Conservation (phyloP, 805 yeast genomes). For the Debaryomyces maramus region DNA sequence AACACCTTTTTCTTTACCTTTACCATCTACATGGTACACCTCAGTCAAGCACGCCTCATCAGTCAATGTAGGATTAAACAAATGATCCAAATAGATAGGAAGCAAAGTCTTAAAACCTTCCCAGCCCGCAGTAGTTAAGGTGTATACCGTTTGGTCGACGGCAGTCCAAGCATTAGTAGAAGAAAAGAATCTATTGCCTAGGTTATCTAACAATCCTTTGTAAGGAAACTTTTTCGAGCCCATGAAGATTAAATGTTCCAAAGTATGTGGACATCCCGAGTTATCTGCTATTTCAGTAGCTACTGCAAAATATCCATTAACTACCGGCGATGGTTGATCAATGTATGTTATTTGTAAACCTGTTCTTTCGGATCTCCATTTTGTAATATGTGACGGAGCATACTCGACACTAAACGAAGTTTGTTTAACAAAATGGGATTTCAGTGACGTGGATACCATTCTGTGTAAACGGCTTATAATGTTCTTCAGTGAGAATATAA, state of each 20-base stretch:
- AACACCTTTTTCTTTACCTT: conserved; percentile 91
- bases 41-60: conserved; percentile 92
- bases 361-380: conserved; percentile 77
- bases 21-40: conserved; percentile 91
- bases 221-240: conserved; percentile 88
- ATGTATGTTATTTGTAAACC: conserved; percentile 80
- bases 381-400: conserved; percentile 68
- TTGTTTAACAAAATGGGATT: conserved; percentile 26
- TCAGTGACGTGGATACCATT: neutral
- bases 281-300: conserved; percentile 89
- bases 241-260: conserved; percentile 93
- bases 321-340: conserved; percentile 79
- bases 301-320: conserved; percentile 92
- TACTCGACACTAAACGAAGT: conserved; percentile 63
- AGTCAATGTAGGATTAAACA: conserved; percentile 79
- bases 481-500: neutral
- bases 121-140: conserved; percentile 93
- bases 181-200: conserved; percentile 82
- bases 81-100: conserved; percentile 89
- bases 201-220: conserved; percentile 84
- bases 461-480: neutral
- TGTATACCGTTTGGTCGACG: conserved; percentile 92
- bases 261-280: conserved; percentile 92
- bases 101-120: conserved; percentile 81
- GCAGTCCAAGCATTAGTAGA: conserved; percentile 97